Evolutionary conservation across 1,284 basidiomycete genomes (phyloP).

Genomic region (Trametes hirsuta): DNA sequence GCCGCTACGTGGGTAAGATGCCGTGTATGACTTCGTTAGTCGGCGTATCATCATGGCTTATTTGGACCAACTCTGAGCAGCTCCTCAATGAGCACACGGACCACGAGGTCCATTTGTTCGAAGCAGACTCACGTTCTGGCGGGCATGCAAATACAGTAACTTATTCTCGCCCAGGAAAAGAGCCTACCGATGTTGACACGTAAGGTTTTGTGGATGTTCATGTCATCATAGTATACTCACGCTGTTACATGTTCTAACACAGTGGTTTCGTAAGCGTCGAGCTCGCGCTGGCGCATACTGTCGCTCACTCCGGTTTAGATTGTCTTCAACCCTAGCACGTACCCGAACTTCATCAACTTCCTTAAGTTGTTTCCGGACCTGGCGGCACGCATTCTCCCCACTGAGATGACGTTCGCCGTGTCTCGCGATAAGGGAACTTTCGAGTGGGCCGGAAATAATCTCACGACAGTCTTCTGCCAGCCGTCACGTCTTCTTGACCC

Average conservation of each 20-base stretch:
- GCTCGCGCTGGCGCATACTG: neutral
- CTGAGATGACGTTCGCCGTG: slow-evolving; percentile 82
- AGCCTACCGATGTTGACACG: slow-evolving; percentile 67
- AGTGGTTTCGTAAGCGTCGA: slow-evolving; percentile 55
- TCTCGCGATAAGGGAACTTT: slow-evolving; percentile 69
- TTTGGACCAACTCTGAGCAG: slow-evolving; percentile 31
- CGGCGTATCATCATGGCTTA: neutral
- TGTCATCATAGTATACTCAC: neutral
- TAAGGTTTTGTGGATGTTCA: slow-evolving; percentile 38
- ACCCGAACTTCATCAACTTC: slow-evolving; percentile 83
- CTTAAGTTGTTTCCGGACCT: slow-evolving; percentile 56
- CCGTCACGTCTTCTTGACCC: slow-evolving; percentile 63
- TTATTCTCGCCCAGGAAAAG: slow-evolving; percentile 49
- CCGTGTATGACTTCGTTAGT: neutral
- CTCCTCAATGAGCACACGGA: slow-evolving; percentile 78
- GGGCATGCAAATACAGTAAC: slow-evolving; percentile 82
- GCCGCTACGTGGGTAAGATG: slow-evolving; percentile 71
- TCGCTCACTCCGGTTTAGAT: slow-evolving; percentile 48
- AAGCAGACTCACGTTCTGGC: slow-evolving; percentile 69
- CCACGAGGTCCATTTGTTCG: slow-evolving; percentile 82
- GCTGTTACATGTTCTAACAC: neutral
- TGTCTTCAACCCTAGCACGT: slow-evolving; percentile 79
- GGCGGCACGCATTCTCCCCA: slow-evolving; percentile 49
- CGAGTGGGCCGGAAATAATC: slow-evolving; percentile 76
- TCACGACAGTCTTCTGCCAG: slow-evolving; percentile 70